Conservation (phyloP, 2,329 filamentous ascomycete species). For the Thelonectria olida region DNA sequence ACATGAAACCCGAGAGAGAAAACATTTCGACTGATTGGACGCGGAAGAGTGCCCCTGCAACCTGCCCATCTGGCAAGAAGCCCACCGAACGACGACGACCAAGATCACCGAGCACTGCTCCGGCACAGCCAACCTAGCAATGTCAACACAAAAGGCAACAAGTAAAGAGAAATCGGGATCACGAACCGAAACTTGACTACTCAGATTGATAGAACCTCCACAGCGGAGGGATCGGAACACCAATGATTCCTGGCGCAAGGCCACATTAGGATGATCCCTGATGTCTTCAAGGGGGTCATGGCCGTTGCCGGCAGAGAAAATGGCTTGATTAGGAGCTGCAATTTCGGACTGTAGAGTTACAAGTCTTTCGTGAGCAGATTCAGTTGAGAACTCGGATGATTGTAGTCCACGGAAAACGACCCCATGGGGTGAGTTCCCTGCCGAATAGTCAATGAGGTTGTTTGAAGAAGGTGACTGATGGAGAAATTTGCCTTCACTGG, state of each 20-base stretch:
- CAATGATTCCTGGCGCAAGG: constrained; percentile 55
- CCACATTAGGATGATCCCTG: constrained; percentile 52
- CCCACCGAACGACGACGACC: constrained; percentile 68
- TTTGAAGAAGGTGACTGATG: not conserved
- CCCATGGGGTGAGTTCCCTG: constrained; percentile 9
- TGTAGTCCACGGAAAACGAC: constrained; percentile 71
- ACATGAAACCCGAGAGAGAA: constrained; percentile 72
- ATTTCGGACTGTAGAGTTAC: constrained; percentile 49
- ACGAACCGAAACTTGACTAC: constrained; percentile 73
- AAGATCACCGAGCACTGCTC: constrained; percentile 84
- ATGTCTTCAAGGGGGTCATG: constrained; percentile 6
- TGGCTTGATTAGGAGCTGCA: constrained; percentile 21
- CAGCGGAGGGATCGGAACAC: constrained; percentile 73
- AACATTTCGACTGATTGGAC: constrained; percentile 79
- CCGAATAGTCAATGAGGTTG: constrained; percentile 4
- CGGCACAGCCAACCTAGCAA: constrained; percentile 78
- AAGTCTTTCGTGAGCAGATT: constrained; percentile 73
- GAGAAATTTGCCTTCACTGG: constrained; percentile 17
- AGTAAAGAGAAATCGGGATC: not conserved
- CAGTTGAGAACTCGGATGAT: constrained; percentile 76
- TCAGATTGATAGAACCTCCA: constrained; percentile 76
- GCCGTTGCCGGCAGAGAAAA: constrained; percentile 31
- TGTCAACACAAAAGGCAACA: constrained; percentile 16
- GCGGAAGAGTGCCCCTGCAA: constrained; percentile 60
- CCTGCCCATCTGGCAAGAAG: constrained; percentile 68